These are phyloP conservation scores for Stephanodiscus triporus DNA, from an alignment of 108 stramenopile species.

Conservation along the genomic window DNA sequence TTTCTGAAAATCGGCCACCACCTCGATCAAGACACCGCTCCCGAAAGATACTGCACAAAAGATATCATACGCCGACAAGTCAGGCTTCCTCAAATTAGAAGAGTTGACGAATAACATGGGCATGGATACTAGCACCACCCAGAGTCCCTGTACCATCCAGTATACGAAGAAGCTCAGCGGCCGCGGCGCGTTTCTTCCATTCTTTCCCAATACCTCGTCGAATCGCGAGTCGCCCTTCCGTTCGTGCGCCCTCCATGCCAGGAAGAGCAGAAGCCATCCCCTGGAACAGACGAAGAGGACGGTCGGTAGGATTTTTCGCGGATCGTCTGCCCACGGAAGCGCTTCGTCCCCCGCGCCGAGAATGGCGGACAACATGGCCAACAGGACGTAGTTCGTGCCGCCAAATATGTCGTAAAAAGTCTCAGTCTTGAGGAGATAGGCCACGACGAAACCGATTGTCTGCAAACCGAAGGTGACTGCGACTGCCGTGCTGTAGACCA, in stretches of 20 bases:
- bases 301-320: conserved; percentile 45
- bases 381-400: conserved; percentile 57
- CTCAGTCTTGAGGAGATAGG: conserved; percentile 65
- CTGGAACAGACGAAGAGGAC: conserved; percentile 58
- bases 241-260: conserved; percentile 73
- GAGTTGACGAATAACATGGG: conserved; percentile 59
- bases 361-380: conserved; percentile 49
- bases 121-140: conserved; percentile 66
- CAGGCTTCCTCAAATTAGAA: conserved; percentile 28
- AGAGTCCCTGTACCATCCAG: conserved; percentile 73
- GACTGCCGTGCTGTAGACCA: conserved; percentile 40
- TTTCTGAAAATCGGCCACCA: conserved; percentile 68
- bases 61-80: conserved; percentile 40
- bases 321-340: conserved; percentile 36
- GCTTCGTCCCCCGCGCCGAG: conserved; percentile 10
- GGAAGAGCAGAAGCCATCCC: conserved; percentile 62
- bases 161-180: conserved; percentile 51
- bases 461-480: conserved; percentile 62
- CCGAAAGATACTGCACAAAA: conserved; percentile 40
- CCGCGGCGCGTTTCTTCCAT: conserved; percentile 33
- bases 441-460: conserved; percentile 50
- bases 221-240: conserved; percentile 71
- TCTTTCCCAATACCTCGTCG: conserved; percentile 58
- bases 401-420: conserved; percentile 73
- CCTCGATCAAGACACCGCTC: conserved; percentile 53